Base-by-base conservation (phyloP, 768 basidiomycete species). In the Pluteus cervinus region DNA sequence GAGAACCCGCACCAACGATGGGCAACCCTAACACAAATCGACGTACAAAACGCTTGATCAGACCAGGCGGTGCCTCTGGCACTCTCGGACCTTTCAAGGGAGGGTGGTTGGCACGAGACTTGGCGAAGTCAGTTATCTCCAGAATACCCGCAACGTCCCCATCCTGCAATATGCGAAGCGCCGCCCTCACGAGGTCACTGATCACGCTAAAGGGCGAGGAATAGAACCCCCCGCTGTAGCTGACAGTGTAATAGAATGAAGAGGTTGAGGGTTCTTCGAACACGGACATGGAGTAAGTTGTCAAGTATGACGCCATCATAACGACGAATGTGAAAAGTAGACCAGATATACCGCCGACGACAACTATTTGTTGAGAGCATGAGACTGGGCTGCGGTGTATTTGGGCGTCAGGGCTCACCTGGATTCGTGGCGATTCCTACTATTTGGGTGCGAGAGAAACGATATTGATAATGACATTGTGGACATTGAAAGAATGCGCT, bases 1-100 rank as follows among this genome's bases (percentile, higher is more conserved):
- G 56, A 11, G 83, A 87, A 14, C 76, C 76, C 26, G 82, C 84
- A 7, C 86, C 86, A 9, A 90, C 71, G 40, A 88, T 68, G 20
- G 87, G 86, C 10, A 89, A 63, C 16, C 87, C 87, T 17, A 90
- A 54, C 9, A 89, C 47, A 54, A 89, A 81, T n/a, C 86, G 77
- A 28, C 73, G 75, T 36, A 83, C 44, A 46, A 87, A 75, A 22
- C 69, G 63, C 41, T 59, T 63, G 7, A 86, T 26, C 26, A 85
- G 40, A 24, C 79, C 64, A 10, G 75, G 60, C n/a, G n/a, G n/a
- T n/a, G n/a, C n/a, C n/a, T n/a, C n/a, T n/a, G n/a, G n/a, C n/a
- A n/a, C n/a, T 16, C 56, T 54, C 16, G 57, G 46, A 29, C 39
- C 50, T 46, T 47, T 48, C 39, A 36, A 40, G 24, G 49, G 52